Base-by-base conservation (phyloP, 2,329 filamentous ascomycete species). In the Fusarium veterinarium region DNA sequence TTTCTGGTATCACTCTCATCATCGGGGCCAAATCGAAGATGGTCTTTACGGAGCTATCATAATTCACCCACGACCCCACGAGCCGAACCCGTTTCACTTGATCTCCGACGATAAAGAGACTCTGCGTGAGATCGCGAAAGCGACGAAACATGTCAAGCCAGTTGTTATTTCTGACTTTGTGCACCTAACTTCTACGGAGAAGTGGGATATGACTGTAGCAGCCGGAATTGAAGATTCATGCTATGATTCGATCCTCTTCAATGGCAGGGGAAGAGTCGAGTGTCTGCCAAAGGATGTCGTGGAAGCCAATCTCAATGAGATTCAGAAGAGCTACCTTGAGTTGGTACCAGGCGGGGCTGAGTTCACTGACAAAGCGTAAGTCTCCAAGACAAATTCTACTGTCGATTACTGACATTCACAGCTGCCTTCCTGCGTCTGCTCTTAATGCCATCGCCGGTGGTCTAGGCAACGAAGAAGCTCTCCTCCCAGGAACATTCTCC, bases 1-100 rank as follows among this genome's bases (percentile, higher is more conserved):
- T 45, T 90, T 88, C 79, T 91, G 87, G 83, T 91, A 91, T 71
- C 90, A 91, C 79, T 85, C 88, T 0, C 90, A 91, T 74, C 83
- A 83, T 30, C 80, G 82, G 3, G 84, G 84, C 4, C 89, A 90
- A 67, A 83, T 91, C 19, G 86, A 89, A 64, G 90, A 92, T 72
- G 90, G 90, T 1, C 79, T 90, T 16, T 89, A 86, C 56, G 90
- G 89, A 0, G 80, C 89, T 6, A 86, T 91, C 2, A 75, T 87
- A 14, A 87, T 91, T 23, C 82, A 83, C 44, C 82, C 85, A 49
- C 68, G 78, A 1, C 31, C 63, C 0, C 37, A 63, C 16, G 64
- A 74, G 5, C 74, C 73, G 3, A 83, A 80, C 48, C 89, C 89
- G 0, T 91, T 89, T 69, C 76, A 81, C 40, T 74, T 86, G 20